These are phyloP conservation scores for Penicillium silybi DNA, from an alignment of 495 filamentous ascomycete genomes.

Conservation along the genomic window DNA sequence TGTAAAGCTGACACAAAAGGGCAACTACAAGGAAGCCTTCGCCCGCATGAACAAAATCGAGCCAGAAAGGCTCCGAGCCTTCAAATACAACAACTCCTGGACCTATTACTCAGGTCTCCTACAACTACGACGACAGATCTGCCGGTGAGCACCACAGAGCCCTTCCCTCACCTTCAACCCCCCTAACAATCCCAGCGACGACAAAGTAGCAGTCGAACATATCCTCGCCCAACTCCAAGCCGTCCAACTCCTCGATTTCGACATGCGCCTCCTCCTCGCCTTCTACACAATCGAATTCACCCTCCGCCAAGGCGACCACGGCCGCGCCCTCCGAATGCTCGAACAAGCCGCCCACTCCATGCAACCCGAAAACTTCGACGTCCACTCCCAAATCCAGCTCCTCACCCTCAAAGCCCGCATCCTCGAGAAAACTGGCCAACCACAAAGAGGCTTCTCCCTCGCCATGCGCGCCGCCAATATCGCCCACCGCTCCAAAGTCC, in stretches of 20 bases:
- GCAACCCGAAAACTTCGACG: slow-evolving; percentile 67
- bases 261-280: slow-evolving; percentile 66
- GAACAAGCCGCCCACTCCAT: slow-evolving; percentile 63
- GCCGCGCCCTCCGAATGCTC: slow-evolving; percentile 61
- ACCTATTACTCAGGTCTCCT: slow-evolving; percentile 67
- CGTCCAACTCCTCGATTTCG: slow-evolving; percentile 56
- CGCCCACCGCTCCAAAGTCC: slow-evolving; percentile 65
- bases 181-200: slow-evolving; percentile 45
- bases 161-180: background rate
- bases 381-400: slow-evolving; percentile 68
- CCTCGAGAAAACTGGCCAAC: slow-evolving; percentile 63
- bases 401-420: slow-evolving; percentile 74
- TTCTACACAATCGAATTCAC: slow-evolving; percentile 69
- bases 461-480: slow-evolving; percentile 75
- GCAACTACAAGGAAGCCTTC: slow-evolving; percentile 69
- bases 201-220: slow-evolving; percentile 63
- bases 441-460: slow-evolving; percentile 79
- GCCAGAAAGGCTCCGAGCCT: slow-evolving; percentile 61
- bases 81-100: slow-evolving; percentile 80
- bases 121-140: slow-evolving; percentile 65
- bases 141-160: slow-evolving; percentile 40
- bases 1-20: slow-evolving; percentile 53
- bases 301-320: slow-evolving; percentile 58
- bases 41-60: slow-evolving; percentile 63
- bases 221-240: slow-evolving; percentile 60